Evolutionary conservation across 352 stramenopile species (phyloP), one percentile per base, ranked within the genome.

Genomic region (Lagenidium giganteum): DNA sequence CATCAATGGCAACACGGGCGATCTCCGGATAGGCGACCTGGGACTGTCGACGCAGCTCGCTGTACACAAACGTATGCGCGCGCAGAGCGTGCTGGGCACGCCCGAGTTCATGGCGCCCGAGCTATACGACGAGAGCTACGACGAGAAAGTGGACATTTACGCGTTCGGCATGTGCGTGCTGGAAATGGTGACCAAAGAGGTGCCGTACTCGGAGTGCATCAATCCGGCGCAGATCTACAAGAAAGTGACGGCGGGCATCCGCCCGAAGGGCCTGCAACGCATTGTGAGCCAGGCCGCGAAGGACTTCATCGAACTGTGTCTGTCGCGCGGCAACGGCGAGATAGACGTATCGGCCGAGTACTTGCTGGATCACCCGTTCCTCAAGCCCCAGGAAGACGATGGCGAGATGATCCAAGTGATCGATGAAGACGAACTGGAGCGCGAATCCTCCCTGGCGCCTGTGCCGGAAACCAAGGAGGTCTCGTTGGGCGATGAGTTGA

Each of bases 41-140:
- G 95, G 95, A 5, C 62, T 99, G 5, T 90, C 79, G 14, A 89
- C 83, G 40, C 79, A 93, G 42, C 42, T 90, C 27, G 77, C 75
- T 1, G 73, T 88, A 25, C 73, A 91, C 54, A 91, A 86, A 48
- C 64, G 75, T 18, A 76, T 69, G 1, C 78, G 81, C 46, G 81
- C 82, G 12, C 85, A 92, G 46, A 98, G 88, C 67, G 95, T 99
- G 26, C 69, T 99, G 6, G 97, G 97, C 7, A 99, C 97, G 42
- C 96, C 96, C 5, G 97, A 99, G 64, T 99, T 99, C 57, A 99
- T 99, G 97, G 96, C 97, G 2, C 96, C 97, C 0, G 97, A 99
- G 59, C 77, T 99, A 22, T 99, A 99, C 61, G 96, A 98, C 42
- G 95, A 99, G 61, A 94, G 71, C 40, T 99, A 99, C 61, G 92